Percentiles rank a stretch among this genome's conserved stretches.
Evolutionary conservation across 768 basidiomycete species (phyloP).

Genomic region (Xerocomus potaroensis): DNA sequence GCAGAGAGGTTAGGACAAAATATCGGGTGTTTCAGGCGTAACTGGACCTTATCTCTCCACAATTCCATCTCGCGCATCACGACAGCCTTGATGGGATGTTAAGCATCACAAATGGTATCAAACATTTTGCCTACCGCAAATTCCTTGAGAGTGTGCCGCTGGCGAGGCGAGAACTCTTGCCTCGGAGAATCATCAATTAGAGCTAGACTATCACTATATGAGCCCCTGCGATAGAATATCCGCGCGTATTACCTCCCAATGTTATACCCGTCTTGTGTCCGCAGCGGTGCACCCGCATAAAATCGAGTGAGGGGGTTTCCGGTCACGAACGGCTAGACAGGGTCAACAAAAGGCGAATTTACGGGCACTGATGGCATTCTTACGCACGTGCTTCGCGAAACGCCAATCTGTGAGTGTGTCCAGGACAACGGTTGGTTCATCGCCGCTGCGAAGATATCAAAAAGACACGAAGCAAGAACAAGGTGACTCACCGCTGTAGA

Average conservation of each 20-base stretch:
- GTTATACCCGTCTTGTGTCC: conserved; percentile 87
- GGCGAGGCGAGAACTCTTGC: conserved; percentile 81
- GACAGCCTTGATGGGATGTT: conserved; percentile 48
- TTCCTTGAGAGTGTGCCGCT: conserved; percentile 89
- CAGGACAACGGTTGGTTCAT: conserved; percentile 83
- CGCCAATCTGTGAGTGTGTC: conserved; percentile 84
- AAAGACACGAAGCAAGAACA: background rate
- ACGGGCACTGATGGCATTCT: background rate
- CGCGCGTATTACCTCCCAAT: conserved; percentile 65
- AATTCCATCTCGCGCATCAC: conserved; percentile 95
- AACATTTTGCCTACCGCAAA: conserved; percentile 56
- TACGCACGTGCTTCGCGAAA: conserved; percentile 73
- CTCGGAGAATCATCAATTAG: conserved; percentile 82
- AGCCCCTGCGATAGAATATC: conserved; percentile 1
- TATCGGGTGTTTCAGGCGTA: background rate
- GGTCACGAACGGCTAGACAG: conserved; percentile 60
- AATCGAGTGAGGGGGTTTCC: conserved; percentile 72
- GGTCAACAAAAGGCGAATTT: background rate
- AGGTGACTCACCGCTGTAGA: conserved; percentile 55
- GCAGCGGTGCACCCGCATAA: conserved; percentile 87
- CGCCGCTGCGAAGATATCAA: conserved; percentile 46
- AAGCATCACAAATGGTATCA: background rate
- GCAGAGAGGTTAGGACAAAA: background rate
- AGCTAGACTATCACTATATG: conserved; percentile 50
- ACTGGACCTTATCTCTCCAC: conserved; percentile 81